phyloP scores from a whole-genome alignment of 495 filamentous ascomycete species.

The Neurospora sp. region DNA sequence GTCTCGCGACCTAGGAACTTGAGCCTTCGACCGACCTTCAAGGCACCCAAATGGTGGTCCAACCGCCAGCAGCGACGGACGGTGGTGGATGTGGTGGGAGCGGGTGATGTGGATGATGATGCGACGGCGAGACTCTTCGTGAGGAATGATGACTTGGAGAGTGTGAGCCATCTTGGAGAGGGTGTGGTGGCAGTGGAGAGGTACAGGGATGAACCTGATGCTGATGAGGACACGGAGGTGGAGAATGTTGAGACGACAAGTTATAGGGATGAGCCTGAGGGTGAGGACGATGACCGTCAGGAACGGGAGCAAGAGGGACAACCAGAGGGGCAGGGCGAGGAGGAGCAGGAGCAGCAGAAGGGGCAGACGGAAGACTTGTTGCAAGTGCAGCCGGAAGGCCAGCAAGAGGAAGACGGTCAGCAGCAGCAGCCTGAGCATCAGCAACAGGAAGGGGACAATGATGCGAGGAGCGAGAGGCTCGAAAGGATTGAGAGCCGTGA shows the following conservation, averaged over 20 bases:
- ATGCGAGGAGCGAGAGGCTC: neutral
- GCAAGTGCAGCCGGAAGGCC: neutral
- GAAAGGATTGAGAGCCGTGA: neutral
- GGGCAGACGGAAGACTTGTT: neutral
- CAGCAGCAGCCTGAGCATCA: neutral
- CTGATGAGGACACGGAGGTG: neutral
- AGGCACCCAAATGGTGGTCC: slow-evolving; percentile 1
- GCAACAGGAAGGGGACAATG: neutral
- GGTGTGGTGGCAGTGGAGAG: neutral
- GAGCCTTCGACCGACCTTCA: slow-evolving; percentile 1
- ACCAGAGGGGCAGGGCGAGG: neutral
- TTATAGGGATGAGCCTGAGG: neutral
- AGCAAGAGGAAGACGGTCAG: neutral
- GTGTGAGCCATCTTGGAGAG: neutral
- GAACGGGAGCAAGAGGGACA: neutral
- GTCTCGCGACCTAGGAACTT: slow-evolving; percentile 13
- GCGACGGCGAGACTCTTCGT: slow-evolving; percentile 18
- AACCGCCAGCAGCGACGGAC: slow-evolving; percentile 10
- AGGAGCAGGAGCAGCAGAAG: neutral
- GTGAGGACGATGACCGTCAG: neutral
- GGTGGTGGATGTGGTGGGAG: slow-evolving; percentile 10
- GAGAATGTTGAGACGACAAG: neutral
- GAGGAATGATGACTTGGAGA: slow-evolving; percentile 10
- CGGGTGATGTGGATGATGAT: slow-evolving; percentile 20
- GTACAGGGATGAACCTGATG: slow-evolving; percentile 17